phyloP scores from a whole-genome alignment of 345 rosid species.

The Brassica carinata region DNA sequence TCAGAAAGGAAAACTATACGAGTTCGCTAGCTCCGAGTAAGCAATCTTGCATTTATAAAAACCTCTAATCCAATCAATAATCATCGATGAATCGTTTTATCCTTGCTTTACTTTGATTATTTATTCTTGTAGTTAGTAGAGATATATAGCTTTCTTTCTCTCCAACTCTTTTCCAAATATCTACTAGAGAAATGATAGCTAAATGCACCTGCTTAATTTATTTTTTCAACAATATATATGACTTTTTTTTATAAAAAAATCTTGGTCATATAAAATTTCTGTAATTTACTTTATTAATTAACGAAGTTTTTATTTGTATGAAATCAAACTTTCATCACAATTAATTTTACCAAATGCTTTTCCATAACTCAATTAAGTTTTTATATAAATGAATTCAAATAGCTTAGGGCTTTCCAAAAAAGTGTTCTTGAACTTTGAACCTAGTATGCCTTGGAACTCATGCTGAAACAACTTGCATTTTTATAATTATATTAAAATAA shows the following conservation, averaged over 20 bases:
- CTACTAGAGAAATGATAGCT: not conserved
- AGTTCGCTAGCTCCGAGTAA: slow-evolving; percentile 53
- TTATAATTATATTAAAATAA: slow-evolving; percentile 5
- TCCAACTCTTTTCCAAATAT: not conserved
- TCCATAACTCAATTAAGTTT: not conserved
- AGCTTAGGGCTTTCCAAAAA: slow-evolving; percentile 20
- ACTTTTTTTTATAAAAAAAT: not conserved
- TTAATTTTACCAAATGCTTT: not conserved
- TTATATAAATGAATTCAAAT: not conserved
- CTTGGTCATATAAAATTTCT: not conserved
- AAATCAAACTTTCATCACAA: not conserved
- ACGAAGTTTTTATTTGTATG: not conserved
- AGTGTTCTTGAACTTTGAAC: slow-evolving; percentile 25
- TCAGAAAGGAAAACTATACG: slow-evolving; percentile 47
- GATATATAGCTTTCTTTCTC: not conserved
- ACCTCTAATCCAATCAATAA: not conserved
- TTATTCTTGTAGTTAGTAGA: not conserved
- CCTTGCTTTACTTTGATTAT: not conserved
- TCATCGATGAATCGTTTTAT: not conserved
- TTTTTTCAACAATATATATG: slow-evolving; percentile 4
- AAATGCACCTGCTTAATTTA: not conserved
- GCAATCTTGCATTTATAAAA: slow-evolving; percentile 11
- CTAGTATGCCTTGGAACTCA: slow-evolving; percentile 33
- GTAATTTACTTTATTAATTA: not conserved
- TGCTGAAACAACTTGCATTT: slow-evolving; percentile 18